Evolutionary conservation across 768 basidiomycete genomes (phyloP), one percentile per base, ranked within the genome.

Genomic region (Mycena sanguinolenta): DNA sequence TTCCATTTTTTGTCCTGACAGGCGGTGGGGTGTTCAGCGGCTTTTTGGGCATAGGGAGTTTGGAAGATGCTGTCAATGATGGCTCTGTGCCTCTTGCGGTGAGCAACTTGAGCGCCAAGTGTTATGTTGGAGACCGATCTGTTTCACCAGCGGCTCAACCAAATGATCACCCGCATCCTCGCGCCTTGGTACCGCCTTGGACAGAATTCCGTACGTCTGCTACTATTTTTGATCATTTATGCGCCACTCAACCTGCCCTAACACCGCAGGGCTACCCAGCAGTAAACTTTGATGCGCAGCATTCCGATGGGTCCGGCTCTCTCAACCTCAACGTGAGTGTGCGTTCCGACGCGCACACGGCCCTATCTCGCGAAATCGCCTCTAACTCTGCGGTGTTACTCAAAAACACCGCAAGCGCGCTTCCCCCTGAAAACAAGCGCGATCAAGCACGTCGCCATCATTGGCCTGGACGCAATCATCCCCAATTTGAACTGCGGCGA

Each of bases 301-400:
- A 83, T 34, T 79, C 82, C 4, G 85, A 87, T 58, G 85, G 86
- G 6, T 83, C 84, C 14, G 86, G 85, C 2, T 39, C 83, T 14
- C 77, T 78, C 36, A 88, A 87, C 75, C 79, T 84, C 17, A 75
- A 79, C 28, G 82, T 87, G 5, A 81, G 82, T 23, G 86, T 87
- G 5, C 82, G 86, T 32, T 83, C 81, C 2, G 80, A 75, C 16
- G 82, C 75, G 0, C 87, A 88, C 72, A 87, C 85, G 0, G 82
- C 86, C 4, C 79, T 93, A 21, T 88, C 86, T 21, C 84, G 85
- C 28, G 87, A 92, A 70, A 90, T 95, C 34, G 93, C 88, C 6
- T 85, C 88, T 0, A 89, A 87, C 0, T 91, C 90, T 0, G 88
- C 89, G 1, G 90, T 93, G 23, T 77, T 94, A 38, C 83, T 93